Evolutionary conservation across 1,284 basidiomycete genomes (phyloP), one percentile per base, ranked within the genome.

Genomic region (Rhizopogon hawkerae): DNA sequence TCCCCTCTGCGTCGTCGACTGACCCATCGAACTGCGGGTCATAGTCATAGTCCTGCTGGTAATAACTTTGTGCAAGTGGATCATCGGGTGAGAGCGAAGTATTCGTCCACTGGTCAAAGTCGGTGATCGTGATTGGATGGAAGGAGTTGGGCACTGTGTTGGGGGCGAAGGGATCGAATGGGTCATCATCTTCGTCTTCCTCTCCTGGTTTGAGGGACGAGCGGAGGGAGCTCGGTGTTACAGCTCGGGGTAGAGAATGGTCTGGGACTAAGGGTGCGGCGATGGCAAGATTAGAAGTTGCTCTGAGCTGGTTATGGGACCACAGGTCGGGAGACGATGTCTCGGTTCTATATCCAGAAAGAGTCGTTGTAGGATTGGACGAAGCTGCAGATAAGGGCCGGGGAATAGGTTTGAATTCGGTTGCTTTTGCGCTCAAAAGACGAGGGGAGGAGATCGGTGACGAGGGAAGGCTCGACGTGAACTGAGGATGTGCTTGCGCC

Each of bases 211-310:
- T 76, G 42, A 78, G 68, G 14, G 80, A 81, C 5, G 83, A 79
- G 29, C 85, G 79, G 18, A 87, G 69, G 14, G 74, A 74, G 31
- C 63, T 65, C n/a, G 63, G 63, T 6, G 66, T 65, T 9, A 47
- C 65, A 8, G 65, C 56, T 16, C 75, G 68, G 14, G 71, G 75
- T n/a, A 79, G 69, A 3, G 74, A 74, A 46, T 79, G 80, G 55
- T 90, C 88, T 46, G 87, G 83, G 34, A 91, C 77, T 29, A 94
- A 73, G 2, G 92, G 91, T 1, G 89, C 85, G 7, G 90, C 91
- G 53, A 93, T 92, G 33, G 90, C 89, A 7, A 93, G 76, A 62
- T 90, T 93, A 2, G 89, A 92, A 0, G 82, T 78, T 0, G 81
- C 79, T 46, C 89, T 75, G 1, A 81, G 76, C 1, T 81, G 79